A percentile compares a stretch with the other conserved stretches of the same genome.
phyloP scores from a whole-genome alignment of 1,284 basidiomycete genomes.

The Austropuccinia psidii region DNA sequence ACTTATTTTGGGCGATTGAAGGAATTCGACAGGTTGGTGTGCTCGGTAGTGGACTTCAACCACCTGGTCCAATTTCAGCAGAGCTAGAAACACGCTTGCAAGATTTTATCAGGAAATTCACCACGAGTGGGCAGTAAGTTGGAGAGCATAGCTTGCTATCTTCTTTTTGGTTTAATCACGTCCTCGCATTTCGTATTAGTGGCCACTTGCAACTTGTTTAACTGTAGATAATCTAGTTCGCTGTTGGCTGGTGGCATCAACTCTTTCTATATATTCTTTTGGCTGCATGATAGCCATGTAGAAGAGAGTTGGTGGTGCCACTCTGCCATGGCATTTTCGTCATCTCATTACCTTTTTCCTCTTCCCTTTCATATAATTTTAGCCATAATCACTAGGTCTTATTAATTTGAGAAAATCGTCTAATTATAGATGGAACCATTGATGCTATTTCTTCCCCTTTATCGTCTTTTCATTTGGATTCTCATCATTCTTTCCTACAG shows the following conservation, averaged over 20 bases:
- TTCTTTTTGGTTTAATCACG: background rate
- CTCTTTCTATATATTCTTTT: background rate
- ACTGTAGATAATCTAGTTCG: background rate
- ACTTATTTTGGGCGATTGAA: conserved; percentile 29
- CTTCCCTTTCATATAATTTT: background rate
- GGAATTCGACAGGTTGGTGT: conserved; percentile 15
- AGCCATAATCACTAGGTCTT: background rate
- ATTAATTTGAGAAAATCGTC: no score
- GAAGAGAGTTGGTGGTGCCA: background rate
- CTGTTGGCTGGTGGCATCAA: background rate
- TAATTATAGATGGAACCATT: no score
- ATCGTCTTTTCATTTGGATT: background rate
- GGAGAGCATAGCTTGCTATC: no score
- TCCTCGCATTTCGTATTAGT: background rate
- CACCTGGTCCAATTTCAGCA: background rate
- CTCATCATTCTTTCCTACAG: background rate
- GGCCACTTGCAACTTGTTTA: background rate
- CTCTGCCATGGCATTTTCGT: background rate
- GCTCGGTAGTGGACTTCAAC: conserved; percentile 15
- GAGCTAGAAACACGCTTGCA: conserved; percentile 18
- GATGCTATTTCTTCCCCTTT: background rate
- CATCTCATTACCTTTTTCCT: background rate
- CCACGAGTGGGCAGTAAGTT: background rate
- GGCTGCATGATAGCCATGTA: no score
- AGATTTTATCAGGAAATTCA: conserved; percentile 21